These are phyloP conservation scores for Sporisorium iseilematis-ciliati DNA, from an alignment of 1,284 basidiomycete species.

Conservation along the genomic window DNA sequence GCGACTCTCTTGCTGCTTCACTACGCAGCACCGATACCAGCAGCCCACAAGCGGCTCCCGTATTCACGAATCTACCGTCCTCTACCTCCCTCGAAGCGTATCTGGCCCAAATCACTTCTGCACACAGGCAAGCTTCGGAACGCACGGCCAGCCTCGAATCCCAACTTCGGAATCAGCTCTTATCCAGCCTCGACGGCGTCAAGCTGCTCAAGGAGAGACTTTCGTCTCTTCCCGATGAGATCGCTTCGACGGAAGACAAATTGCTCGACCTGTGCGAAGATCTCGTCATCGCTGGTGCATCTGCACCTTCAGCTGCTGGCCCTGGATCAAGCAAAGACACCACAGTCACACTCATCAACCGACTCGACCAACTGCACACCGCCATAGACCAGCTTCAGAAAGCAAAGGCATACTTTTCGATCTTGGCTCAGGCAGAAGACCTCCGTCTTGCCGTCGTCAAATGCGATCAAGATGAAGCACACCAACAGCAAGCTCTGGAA, in stretches of 20 bases:
- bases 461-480: conserved; percentile 12
- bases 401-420: conserved; percentile 48
- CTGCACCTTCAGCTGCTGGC: conserved; percentile 1
- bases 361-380: conserved; percentile 35
- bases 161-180: conserved; percentile 35
- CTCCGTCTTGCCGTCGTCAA: conserved; percentile 29
- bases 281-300: conserved; percentile 23
- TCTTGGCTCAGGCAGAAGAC: conserved; percentile 56
- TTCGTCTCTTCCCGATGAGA: conserved; percentile 34
- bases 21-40: not conserved
- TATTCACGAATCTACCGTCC: conserved; percentile 34
- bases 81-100: conserved; percentile 37
- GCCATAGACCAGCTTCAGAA: conserved; percentile 45
- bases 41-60: not conserved
- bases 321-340: conserved; percentile 24
- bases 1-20: conserved; percentile 27
- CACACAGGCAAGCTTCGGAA: conserved; percentile 14
- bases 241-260: conserved; percentile 45
- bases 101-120: conserved; percentile 27
- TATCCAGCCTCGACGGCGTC: conserved; percentile 30
- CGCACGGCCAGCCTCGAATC: conserved; percentile 31
- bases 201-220: conserved; percentile 37
- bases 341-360: conserved; percentile 22
- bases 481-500: conserved; percentile 9
- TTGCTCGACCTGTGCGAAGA: conserved; percentile 47